phyloP scores from a whole-genome alignment of 139 green algal species.

The Tetraselmis chui region DNA sequence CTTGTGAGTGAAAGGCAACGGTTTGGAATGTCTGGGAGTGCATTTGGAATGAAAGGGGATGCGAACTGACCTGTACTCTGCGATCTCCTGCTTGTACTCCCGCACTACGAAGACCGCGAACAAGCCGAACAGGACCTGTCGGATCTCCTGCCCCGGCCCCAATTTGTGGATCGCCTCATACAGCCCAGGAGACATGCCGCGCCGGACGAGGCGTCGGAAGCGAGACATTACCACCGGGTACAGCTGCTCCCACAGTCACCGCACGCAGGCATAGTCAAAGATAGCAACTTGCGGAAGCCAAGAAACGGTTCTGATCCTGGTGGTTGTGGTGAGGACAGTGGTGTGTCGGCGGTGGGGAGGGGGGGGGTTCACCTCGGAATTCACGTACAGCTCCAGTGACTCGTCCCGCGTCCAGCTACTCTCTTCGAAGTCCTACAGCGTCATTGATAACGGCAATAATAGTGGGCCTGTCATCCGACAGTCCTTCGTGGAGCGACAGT shows the following conservation, averaged over 20 bases:
- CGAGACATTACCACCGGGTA: background rate
- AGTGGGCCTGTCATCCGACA: too few species aligned
- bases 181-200: background rate
- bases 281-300: background rate
- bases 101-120: slow-evolving; percentile 31
- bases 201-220: background rate
- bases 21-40: background rate
- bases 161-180: background rate
- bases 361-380: background rate
- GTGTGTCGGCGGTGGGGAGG: background rate
- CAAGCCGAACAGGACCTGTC: slow-evolving; percentile 27
- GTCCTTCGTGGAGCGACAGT: too few species aligned
- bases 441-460: too few species aligned
- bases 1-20: background rate
- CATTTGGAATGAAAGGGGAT: background rate
- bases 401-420: background rate
- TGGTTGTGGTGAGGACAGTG: background rate
- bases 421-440: background rate
- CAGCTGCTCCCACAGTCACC: too few species aligned
- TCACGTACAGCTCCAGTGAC: background rate
- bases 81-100: slow-evolving; percentile 28
- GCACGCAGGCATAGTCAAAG: too few species aligned
- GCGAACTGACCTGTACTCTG: slow-evolving; percentile 28
- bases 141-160: background rate
- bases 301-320: background rate